phyloP scores from a whole-genome alignment of 2,329 filamentous ascomycete genomes.

The Orbilia ellipsospora region DNA sequence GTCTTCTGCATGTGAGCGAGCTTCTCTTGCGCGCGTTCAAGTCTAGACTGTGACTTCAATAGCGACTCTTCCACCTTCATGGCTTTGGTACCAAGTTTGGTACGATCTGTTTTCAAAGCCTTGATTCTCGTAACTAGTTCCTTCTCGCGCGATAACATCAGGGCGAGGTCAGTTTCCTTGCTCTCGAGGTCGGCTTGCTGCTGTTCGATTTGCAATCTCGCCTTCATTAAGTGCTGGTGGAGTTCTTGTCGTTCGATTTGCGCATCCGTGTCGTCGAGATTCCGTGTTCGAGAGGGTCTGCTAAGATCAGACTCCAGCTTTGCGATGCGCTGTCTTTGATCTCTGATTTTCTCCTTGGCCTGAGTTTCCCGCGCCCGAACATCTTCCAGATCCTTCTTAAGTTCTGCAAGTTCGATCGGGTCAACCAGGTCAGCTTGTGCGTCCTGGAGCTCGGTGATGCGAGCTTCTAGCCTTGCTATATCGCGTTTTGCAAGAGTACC shows the following conservation, averaged over 20 bases:
- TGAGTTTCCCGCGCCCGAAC: constrained; percentile 75
- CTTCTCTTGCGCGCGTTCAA: constrained; percentile 58
- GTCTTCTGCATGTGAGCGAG: constrained; percentile 59
- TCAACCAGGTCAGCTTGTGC: constrained; percentile 66
- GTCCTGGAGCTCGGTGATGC: constrained; percentile 69
- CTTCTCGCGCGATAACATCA: constrained; percentile 60
- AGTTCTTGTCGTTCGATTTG: constrained; percentile 65
- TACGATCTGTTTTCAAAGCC: constrained; percentile 57
- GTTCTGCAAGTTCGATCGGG: constrained; percentile 69
- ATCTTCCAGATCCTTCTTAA: constrained; percentile 69
- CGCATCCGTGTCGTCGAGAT: constrained; percentile 63
- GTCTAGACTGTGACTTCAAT: constrained; percentile 54
- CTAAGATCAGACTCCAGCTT: constrained; percentile 75
- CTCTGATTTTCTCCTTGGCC: constrained; percentile 72
- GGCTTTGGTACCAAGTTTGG: constrained; percentile 55
- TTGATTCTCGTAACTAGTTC: constrained; percentile 60
- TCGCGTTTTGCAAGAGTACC: constrained; percentile 71
- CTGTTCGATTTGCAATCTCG: constrained; percentile 63
- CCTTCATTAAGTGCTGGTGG: constrained; percentile 62
- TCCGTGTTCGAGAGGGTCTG: constrained; percentile 61
- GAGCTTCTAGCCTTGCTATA: constrained; percentile 73
- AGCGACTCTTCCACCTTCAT: constrained; percentile 55
- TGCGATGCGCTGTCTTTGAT: constrained; percentile 73
- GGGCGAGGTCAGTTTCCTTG: constrained; percentile 58
- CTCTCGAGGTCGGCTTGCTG: constrained; percentile 61